Evolutionary conservation across 768 basidiomycete species (phyloP), one percentile per base, ranked within the genome.

Genomic region (Nidularia pulvinata): DNA sequence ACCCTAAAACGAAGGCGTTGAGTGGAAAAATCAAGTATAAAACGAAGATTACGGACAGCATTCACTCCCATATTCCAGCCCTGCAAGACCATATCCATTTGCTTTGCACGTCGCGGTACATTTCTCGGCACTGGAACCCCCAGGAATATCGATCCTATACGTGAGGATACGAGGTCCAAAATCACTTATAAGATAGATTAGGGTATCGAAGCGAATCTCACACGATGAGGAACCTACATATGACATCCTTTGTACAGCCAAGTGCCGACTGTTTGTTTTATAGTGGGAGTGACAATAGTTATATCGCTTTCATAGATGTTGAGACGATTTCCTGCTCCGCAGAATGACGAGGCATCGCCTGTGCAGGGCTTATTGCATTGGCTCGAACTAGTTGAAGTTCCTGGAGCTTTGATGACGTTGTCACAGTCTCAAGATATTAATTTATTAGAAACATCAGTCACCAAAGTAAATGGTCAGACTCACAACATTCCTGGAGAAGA

Each of bases 41-140:
- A 5, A n/a, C 39, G 19, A 48, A n/a, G n/a, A 39, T 7, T 9
- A 44, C 59, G 19, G 46, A 64, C 63, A 65, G 51, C 64, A 65
- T 48, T 65, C 64, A 25, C 50, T 51, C 4, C 70, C 76, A 58
- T 74, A 84, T 64, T 84, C 83, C 4, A 79, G 67, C 6, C 84
- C 83, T 7, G 81, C 81, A 48, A 74, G 78, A 33, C 73, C 59
- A 58, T 67, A 83, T 3, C 59, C 62, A 33, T 50, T 33, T 2
- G 55, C 49, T 2, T 10, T 36, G 49, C 65, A 66, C 16, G 49
- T 35, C 0, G 58, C 43, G 7, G 62, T 61, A 33, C 65, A 66
- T 10, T 55, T 36, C 33, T 57, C 79, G 19, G 50, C 48, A 33
- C 32, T 48, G 19, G 19, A 16, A 19, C 45, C 37, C 7, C 36